Percentiles rank a stretch among this genome's conserved stretches.
These are phyloP conservation scores for Coprinopsis marcescibilis DNA, from an alignment of 768 basidiomycete genomes.

Conservation along the genomic window DNA sequence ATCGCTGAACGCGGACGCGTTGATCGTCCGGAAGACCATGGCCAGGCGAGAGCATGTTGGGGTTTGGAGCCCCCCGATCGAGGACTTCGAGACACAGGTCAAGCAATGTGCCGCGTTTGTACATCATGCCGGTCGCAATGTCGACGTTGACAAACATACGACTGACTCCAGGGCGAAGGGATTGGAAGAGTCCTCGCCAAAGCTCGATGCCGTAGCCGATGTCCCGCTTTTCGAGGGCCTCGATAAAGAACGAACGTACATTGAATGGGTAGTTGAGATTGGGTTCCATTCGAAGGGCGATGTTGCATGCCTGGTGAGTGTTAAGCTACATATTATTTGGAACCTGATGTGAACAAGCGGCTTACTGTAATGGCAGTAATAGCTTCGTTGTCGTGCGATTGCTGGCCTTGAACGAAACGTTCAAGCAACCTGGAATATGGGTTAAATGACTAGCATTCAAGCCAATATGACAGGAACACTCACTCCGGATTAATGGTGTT, in stretches of 20 bases:
- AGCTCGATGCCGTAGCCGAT: slow-evolving; percentile 62
- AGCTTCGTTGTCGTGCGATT: slow-evolving; percentile 61
- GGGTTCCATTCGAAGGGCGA: slow-evolving; percentile 72
- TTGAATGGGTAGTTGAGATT: slow-evolving; percentile 65
- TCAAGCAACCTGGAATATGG: slow-evolving; percentile 45
- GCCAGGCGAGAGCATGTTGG: slow-evolving; percentile 28
- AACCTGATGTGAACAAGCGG: no score
- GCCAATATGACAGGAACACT: not conserved
- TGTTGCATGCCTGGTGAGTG: slow-evolving; percentile 54
- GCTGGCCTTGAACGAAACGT: slow-evolving; percentile 56
- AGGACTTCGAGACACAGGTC: slow-evolving; percentile 38
- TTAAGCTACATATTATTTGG: not conserved
- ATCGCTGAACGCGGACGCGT: slow-evolving; percentile 34
- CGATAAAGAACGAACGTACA: slow-evolving; percentile 68
- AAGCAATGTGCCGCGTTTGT: slow-evolving; percentile 55
- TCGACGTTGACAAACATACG: slow-evolving; percentile 70
- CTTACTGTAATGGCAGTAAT: slow-evolving; percentile 56
- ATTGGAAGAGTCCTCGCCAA: slow-evolving; percentile 82
- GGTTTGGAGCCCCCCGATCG: slow-evolving; percentile 11
- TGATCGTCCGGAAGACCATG: slow-evolving; percentile 47
- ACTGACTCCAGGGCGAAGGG: slow-evolving; percentile 61
- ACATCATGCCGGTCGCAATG: slow-evolving; percentile 74
- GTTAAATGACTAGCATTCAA: not conserved
- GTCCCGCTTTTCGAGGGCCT: slow-evolving; percentile 36
- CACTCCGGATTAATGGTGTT: slow-evolving; percentile 33